Evolutionary conservation across 139 green algal species (phyloP), one percentile per base, ranked within the genome.

Genomic region (Dunaliella primolecta): DNA sequence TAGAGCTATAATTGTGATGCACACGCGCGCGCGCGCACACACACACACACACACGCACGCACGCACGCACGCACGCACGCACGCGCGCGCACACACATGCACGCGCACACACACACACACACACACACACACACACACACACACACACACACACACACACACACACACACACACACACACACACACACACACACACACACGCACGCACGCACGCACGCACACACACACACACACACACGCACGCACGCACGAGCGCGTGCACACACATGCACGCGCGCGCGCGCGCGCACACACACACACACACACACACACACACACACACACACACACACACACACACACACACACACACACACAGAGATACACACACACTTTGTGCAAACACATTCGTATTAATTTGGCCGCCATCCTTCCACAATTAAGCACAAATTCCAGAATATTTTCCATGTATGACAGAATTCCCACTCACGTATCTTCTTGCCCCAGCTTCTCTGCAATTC

Each of bases 401-500:
- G 23, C 20, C 56, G 20, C 23, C 20, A 23, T 20, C 20, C 20
- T 29, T 72, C 20, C 56, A 23, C 56, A 72, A 72, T 72, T 72
- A 72, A 23, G 55, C 1, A 56, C 20, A 21, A 57, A 23, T 24
- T 25, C 35, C 20, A 1, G 2, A 1, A 74, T 21, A 36, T 21
- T 32, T 80, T 25, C 1, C 29, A 78, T 34, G 25, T 36, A 36
- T 72, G 38, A 11, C 34, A 34, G 24, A 31, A 20, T 30, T 55
- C 7, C 15, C 29, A 85, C 92, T 88, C 71, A 93, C 89, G 84
- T 96, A 79, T 97, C 92, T 3, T 90, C 84, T 2, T 74, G 34
- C 1, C 88, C 85, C 38, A 96, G 84, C 83, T 95, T 96, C 38
- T 98, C 94, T 72, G 98, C 84, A 29, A 98, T 95, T 0, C 93